phyloP scores from a whole-genome alignment of 106 monocot genomes.

The Agapanthus africanus region DNA sequence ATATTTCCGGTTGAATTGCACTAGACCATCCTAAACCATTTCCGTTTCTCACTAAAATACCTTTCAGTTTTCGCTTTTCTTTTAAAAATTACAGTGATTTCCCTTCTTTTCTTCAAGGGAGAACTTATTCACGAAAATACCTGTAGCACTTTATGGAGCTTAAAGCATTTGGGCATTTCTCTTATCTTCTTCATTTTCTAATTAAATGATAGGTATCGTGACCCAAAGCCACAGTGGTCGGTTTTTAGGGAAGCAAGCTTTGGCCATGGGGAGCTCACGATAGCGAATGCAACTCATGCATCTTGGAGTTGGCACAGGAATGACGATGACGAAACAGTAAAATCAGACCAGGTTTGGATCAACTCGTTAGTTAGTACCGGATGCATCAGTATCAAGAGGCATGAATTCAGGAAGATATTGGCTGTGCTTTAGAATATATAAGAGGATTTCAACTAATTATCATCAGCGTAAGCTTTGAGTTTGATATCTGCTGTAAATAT shows the following conservation, averaged over 20 bases:
- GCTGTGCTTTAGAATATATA: no score
- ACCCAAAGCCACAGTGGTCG: constrained; percentile 85
- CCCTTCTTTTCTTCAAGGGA: no score
- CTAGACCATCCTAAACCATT: no score
- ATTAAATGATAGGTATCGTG: constrained; percentile 35
- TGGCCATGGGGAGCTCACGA: constrained; percentile 77
- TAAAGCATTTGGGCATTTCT: no score
- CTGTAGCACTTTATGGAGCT: not conserved
- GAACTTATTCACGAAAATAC: no score
- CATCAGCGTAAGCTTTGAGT: no score
- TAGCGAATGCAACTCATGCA: constrained; percentile 73
- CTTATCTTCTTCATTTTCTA: not conserved
- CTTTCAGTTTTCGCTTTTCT: not conserved
- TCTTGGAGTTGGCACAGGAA: constrained; percentile 98
- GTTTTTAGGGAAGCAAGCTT: constrained; percentile 90
- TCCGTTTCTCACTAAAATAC: not conserved
- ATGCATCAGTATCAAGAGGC: constrained; percentile 27
- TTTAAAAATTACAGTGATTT: no score
- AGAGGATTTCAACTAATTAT: no score
- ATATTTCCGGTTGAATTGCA: no score
- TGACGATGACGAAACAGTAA: constrained; percentile 69
- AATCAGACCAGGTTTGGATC: constrained; percentile 86
- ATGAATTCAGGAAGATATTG: constrained; percentile 37
- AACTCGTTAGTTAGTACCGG: constrained; percentile 51
- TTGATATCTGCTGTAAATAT: no score